Evolutionary conservation across 2,329 filamentous ascomycete genomes (phyloP), one percentile per base, ranked within the genome.

Genomic region (Pseudohalonectria lignicola): DNA sequence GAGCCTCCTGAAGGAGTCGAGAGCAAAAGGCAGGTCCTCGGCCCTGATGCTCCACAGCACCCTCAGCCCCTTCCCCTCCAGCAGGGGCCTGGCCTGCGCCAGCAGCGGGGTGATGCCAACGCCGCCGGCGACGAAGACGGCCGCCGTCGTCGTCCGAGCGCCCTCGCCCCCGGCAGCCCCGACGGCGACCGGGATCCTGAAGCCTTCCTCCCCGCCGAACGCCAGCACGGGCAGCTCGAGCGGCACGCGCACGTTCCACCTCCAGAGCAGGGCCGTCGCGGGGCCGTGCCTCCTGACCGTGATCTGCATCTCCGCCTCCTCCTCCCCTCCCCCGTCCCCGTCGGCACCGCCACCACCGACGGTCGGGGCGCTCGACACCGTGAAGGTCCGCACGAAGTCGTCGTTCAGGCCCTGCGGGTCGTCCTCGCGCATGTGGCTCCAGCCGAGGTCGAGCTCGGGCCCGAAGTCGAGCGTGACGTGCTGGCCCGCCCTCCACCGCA

Each of bases 61-160:
- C 19, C 49, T 59, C 28, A 92, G 52, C 4, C 54, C 51, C 1
- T 53, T 47, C 5, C 46, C 49, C 4, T 34, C 30, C 17, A 86
- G 52, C 5, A 69, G 56, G 1, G 60, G 62, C 0, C 51, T 50
- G n/a, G 77, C 66, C 47, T 86, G 82, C 1, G 78, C 76, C n/a
- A 93, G 62, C 4, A 92, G 48, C 2, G 86, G 86, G 20, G 86
- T 94, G 43, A 93, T 85, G 0, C 86, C 86, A 6, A 94, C 82
- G 3, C 86, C 86, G 0, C 75, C 84, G 5, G 84, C 84, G 4
- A 93, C 57, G 46, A 88, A 92, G 1, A 76, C 58, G 2, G 61
- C 57, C 8, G 18, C 28, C 5, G 57, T 51, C 13, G 49, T 48
- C 5, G 12, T 23, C 8, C 15, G 34, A 3, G 49, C 47, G 2